phyloP scores from a whole-genome alignment of 2,329 filamentous ascomycete genomes.

The Lasiodiplodia theobromae region DNA sequence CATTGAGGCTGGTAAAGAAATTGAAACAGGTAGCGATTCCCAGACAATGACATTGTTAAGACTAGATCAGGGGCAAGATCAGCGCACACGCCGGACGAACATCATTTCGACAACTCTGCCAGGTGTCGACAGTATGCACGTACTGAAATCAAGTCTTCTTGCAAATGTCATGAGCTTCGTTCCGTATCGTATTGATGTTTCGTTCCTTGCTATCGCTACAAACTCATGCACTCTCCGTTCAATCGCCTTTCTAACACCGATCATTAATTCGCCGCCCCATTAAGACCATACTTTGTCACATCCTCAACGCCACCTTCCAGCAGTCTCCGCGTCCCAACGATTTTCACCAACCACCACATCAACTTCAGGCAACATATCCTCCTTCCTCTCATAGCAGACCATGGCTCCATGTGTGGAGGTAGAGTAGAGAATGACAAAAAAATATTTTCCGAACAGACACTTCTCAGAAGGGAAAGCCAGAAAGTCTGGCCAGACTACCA shows the following conservation, averaged over 20 bases:
- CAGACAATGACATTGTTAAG: neutral
- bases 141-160: neutral
- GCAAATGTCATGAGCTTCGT: neutral
- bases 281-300: neutral
- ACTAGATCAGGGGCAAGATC: no score
- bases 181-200: neutral
- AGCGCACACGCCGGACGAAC: neutral
- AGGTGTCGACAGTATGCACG: neutral
- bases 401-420: neutral
- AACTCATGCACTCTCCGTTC: neutral
- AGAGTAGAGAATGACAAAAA: neutral
- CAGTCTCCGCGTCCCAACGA: neutral
- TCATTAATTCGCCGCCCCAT: neutral
- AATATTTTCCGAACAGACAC: neutral
- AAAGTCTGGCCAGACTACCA: neutral
- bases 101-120: neutral
- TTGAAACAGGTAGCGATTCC: neutral
- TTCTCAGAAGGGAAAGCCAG: neutral
- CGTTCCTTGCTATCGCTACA: neutral
- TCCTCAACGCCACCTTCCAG: neutral
- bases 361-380: neutral
- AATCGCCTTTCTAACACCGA: neutral
- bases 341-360: neutral
- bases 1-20: neutral
- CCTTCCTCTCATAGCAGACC: no score